Evolutionary conservation across 257 asterid species (phyloP).

Genomic region (Solanum appendiculatum): DNA sequence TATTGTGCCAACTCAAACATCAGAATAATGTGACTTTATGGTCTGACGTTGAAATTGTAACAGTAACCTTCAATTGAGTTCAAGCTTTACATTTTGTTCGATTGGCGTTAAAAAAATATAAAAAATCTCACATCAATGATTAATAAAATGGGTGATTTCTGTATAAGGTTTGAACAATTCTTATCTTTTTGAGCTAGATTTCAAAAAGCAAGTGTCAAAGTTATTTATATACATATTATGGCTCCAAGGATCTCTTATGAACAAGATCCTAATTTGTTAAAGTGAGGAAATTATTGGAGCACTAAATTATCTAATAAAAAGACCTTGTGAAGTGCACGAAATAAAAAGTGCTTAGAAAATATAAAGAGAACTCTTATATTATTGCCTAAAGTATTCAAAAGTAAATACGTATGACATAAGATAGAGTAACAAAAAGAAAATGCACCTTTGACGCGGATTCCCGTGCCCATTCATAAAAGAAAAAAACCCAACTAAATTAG

Average conservation of each 20-base stretch:
- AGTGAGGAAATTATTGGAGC: background rate
- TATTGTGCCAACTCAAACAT: background rate
- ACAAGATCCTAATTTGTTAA: background rate
- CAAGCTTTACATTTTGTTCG: background rate
- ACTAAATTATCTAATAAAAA: background rate
- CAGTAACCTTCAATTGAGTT: background rate
- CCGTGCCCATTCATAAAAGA: background rate
- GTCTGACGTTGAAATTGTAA: background rate
- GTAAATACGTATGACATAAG: background rate
- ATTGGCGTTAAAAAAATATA: background rate
- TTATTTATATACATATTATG: too few species aligned
- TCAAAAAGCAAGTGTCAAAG: background rate
- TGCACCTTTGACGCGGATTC: background rate
- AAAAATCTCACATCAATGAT: background rate
- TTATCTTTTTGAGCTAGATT: too few species aligned
- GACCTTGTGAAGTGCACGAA: background rate
- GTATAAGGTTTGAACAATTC: rapidly evolving
- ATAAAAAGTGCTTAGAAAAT: background rate
- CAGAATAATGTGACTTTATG: background rate
- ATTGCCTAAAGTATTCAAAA: background rate
- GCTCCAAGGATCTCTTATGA: too few species aligned
- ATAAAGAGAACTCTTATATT: background rate
- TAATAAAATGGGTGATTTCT: background rate
- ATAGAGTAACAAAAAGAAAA: background rate
- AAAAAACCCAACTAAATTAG: background rate